These are phyloP conservation scores for Backusella morwellensis DNA, from an alignment of 192 early-diverging fungal genomes.

Conservation along the genomic window DNA sequence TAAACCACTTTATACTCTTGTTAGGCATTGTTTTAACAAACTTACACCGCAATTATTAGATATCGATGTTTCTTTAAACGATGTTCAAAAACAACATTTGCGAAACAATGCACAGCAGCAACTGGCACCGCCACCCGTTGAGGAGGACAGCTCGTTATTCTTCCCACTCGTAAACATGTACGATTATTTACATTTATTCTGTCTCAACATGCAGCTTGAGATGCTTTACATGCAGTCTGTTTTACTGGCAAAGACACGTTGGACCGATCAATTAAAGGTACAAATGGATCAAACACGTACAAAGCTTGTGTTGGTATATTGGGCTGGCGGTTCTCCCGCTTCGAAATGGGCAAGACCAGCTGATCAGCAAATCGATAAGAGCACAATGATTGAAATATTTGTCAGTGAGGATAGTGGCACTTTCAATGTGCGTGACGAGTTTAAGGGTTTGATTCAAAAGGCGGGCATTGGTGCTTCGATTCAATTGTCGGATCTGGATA, in stretches of 20 bases:
- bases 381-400: slow-evolving; percentile 21
- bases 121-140: slow-evolving; percentile 29
- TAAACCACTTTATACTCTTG: neutral
- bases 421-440: slow-evolving; percentile 21
- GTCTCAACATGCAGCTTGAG: slow-evolving; percentile 66
- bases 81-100: slow-evolving; percentile 48
- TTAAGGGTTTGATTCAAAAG: slow-evolving; percentile 32
- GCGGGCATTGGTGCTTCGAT: slow-evolving; percentile 36
- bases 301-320: slow-evolving; percentile 40
- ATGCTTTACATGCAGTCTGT: slow-evolving; percentile 62
- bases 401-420: slow-evolving; percentile 4
- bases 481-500: slow-evolving; percentile 17
- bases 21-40: neutral
- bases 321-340: slow-evolving; percentile 30
- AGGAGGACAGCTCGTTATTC: slow-evolving; percentile 24
- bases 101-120: slow-evolving; percentile 46
- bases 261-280: slow-evolving; percentile 46
- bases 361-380: slow-evolving; percentile 9
- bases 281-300: slow-evolving; percentile 36
- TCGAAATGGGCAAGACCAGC: slow-evolving; percentile 23
- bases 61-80: slow-evolving; percentile 53
- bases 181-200: slow-evolving; percentile 70
- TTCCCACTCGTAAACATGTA: slow-evolving; percentile 72
- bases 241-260: slow-evolving; percentile 39
- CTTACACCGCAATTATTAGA: slow-evolving; percentile 22